Evolutionary conservation across 345 rosid species (phyloP), one percentile per base, ranked within the genome.

Genomic region (Conringia planisiliqua): DNA sequence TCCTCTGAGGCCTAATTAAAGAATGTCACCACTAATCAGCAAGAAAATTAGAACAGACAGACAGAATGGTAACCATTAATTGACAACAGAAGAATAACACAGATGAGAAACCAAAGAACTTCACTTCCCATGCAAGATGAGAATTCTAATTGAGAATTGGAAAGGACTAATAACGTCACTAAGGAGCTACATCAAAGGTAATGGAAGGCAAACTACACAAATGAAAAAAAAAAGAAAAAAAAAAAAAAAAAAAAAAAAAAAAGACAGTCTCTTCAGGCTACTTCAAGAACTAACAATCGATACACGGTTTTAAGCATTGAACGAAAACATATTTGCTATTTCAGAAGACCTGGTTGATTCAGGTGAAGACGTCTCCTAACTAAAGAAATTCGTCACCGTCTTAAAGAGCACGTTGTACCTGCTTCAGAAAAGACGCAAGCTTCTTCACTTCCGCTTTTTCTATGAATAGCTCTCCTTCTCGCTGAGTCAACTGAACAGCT

Each of bases 391-490:
- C 11, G 7, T 33, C 30, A 38, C 29, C 4, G 18, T 7, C 44
- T 57, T 30, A 44, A n/a, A 57, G 62, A 50, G 69, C 65, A 78
- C 1, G 0, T 8, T 57, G 59, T 78, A 95, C 99, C 96, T 90
- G 95, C 81, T 92, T 92, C 44, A 96, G 86, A 75, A 96, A 92
- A 76, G 71, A 78, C n/a, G 97, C 95, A 36, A 96, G 83, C 84
- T 83, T 90, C 89, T 96, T 96, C 76, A 92, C 98, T 90, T 96
- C 98, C 10, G 95, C 72, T 77, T 96, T 96, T 75, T 96, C 97
- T 74, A 88, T 96, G 70, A 89, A 82, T 79, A 92, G 71, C 80
- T 92, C 98, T 79, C 99, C 97, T 85, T 96, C 99, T 82, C 96
- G 90, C 80, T 90, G 88, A 71, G 96, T 89, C 79, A 96, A 82